A percentile compares a stretch with the other conserved stretches of the same genome.
Evolutionary conservation across 2,329 filamentous ascomycete species (phyloP).

Genomic region (Stemphylium beticola): DNA sequence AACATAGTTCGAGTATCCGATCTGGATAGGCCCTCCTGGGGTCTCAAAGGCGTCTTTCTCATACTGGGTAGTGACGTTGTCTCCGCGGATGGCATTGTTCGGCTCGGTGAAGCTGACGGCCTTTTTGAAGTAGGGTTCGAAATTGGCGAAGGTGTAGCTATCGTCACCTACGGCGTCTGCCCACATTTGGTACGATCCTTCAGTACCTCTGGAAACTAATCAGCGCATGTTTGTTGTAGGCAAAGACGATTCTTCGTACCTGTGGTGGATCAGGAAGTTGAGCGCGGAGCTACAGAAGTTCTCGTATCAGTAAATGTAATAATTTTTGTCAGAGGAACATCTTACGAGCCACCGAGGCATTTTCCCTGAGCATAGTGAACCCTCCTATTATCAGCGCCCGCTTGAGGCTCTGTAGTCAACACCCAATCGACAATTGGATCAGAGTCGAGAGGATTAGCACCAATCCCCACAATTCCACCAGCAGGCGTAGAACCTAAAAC

Average conservation of each 20-base stretch:
- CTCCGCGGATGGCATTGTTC: constrained; percentile 9
- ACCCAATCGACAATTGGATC: constrained; percentile 18
- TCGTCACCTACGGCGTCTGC: not conserved
- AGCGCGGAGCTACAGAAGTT: not conserved
- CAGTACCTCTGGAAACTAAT: not conserved
- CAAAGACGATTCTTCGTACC: not conserved
- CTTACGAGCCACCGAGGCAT: constrained; percentile 1
- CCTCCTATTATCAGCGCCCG: not conserved
- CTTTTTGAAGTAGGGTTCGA: constrained; percentile 24
- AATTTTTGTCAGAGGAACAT: too few relatives aligned
- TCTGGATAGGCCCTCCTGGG: constrained; percentile 15
- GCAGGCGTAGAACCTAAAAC: constrained; percentile 19
- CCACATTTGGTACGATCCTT: not conserved
- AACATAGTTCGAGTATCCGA: constrained; percentile 27
- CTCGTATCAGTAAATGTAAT: too few relatives aligned
- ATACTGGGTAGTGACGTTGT: constrained; percentile 17
- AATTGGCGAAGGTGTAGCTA: not conserved
- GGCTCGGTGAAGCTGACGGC: constrained; percentile 35
- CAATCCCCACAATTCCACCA: not conserved
- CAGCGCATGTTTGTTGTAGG: not conserved
- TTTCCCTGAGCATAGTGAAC: constrained; percentile 6
- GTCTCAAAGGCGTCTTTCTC: constrained; percentile 7
- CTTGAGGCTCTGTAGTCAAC: not conserved
- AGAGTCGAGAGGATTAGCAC: constrained; percentile 15
- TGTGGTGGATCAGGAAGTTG: not conserved